Conservation (phyloP, 106 monocot species). For the Narthecium ossifragum region DNA sequence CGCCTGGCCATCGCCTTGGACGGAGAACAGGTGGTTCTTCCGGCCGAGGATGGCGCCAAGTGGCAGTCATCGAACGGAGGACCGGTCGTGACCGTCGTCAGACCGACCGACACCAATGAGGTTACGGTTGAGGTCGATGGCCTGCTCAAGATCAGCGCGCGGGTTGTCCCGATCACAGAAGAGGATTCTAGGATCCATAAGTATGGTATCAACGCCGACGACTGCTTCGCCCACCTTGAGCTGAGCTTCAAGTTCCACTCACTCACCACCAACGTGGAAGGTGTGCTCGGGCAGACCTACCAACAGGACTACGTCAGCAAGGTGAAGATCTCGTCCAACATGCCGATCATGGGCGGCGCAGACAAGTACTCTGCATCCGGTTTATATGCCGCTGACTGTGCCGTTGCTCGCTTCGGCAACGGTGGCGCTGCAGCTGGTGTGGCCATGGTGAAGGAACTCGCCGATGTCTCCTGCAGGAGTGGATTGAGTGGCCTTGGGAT, state of each 20-base stretch:
- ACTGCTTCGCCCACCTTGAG: slow-evolving; percentile 21
- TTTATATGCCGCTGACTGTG: slow-evolving; percentile 21
- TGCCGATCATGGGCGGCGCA: slow-evolving; percentile 28
- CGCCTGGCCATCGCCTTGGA: slow-evolving; percentile 30
- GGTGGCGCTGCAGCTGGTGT: neutral
- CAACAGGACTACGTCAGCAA: slow-evolving; percentile 4
- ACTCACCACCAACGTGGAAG: slow-evolving; percentile 4
- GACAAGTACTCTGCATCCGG: slow-evolving; percentile 8
- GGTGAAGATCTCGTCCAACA: neutral
- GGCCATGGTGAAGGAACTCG: neutral
- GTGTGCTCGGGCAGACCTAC: slow-evolving; percentile 18
- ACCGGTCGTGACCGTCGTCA: neutral
- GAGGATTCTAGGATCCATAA: slow-evolving; percentile 11
- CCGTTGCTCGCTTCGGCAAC: slow-evolving; percentile 4
- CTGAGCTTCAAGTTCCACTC: slow-evolving; percentile 12
- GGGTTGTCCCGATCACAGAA: slow-evolving; percentile 12
- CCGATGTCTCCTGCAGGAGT: slow-evolving; percentile 2
- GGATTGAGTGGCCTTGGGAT: slow-evolving; percentile 10
- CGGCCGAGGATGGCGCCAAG: neutral
- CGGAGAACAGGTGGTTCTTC: slow-evolving; percentile 18
- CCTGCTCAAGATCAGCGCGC: neutral
- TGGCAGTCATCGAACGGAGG: neutral
- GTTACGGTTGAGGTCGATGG: slow-evolving; percentile 9
- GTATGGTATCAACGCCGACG: slow-evolving; percentile 4
- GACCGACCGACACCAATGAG: slow-evolving; percentile 1